Evolutionary conservation across 1,284 basidiomycete genomes (phyloP).

Genomic region (Cutaneotrichosporon cyanovorans): DNA sequence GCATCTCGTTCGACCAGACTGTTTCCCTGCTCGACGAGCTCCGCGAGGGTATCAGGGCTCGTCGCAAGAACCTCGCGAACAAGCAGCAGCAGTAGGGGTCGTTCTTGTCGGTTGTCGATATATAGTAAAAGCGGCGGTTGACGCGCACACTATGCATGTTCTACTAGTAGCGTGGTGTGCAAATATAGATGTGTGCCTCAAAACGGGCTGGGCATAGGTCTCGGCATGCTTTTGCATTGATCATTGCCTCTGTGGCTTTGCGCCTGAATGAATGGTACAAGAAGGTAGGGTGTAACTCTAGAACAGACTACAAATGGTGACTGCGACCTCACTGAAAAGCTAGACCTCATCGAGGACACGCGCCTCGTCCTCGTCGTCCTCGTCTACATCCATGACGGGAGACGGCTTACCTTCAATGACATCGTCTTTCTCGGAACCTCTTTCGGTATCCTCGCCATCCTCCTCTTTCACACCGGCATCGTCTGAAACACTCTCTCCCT

Average conservation of each 20-base stretch:
- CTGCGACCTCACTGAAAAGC: background rate
- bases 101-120: background rate
- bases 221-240: constrained; percentile 1
- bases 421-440: constrained; percentile 15
- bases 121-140: constrained; percentile 1
- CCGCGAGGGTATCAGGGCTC: constrained; percentile 67
- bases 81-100: constrained; percentile 17
- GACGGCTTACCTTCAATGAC: constrained; percentile 11
- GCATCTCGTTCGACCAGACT: constrained; percentile 82
- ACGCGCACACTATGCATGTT: background rate
- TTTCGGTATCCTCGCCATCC: constrained; percentile 1
- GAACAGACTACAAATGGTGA: no score
- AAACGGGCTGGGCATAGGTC: no score
- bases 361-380: constrained; percentile 18
- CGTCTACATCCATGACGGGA: constrained; percentile 9
- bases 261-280: no score
- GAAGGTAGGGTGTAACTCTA: no score
- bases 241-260: no score
- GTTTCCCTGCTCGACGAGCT: constrained; percentile 70
- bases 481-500: constrained; percentile 12
- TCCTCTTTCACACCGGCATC: constrained; percentile 5
- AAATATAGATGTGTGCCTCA: no score
- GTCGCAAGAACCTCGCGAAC: constrained; percentile 50
- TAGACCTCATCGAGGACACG: constrained; percentile 12
- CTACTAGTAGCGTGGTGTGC: background rate